These are phyloP conservation scores for Bacidia gigantensis DNA, from an alignment of 495 filamentous ascomycete genomes.

Conservation along the genomic window DNA sequence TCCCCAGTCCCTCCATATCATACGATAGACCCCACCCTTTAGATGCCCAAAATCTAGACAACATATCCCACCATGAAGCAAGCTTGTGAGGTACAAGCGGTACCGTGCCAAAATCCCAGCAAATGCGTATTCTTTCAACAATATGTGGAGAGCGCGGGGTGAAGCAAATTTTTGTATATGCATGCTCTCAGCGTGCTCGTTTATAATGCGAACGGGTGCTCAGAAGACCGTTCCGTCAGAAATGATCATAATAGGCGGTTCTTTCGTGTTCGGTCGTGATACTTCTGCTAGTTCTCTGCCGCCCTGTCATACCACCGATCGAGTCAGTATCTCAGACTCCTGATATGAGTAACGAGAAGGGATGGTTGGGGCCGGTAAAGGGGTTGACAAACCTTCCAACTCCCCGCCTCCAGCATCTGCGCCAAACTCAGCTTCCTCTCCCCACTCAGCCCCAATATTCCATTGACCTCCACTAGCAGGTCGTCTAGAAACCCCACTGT, in stretches of 20 bases:
- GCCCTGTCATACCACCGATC: slow-evolving; percentile 40
- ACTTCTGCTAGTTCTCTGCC: slow-evolving; percentile 93
- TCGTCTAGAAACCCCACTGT: slow-evolving; percentile 57
- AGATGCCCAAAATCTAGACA: too few species aligned
- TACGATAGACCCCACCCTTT: too few species aligned
- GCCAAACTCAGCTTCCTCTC: slow-evolving; percentile 43
- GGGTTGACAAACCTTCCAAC: slow-evolving; percentile 73
- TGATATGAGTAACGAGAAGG: background rate
- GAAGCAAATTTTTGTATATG: too few species aligned
- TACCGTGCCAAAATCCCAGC: too few species aligned
- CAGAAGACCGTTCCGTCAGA: slow-evolving; percentile 96
- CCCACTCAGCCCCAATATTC: slow-evolving; percentile 38
- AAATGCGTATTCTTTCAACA: too few species aligned
- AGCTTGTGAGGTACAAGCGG: too few species aligned
- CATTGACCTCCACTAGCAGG: slow-evolving; percentile 48
- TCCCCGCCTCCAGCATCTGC: slow-evolving; percentile 58
- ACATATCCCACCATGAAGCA: too few species aligned
- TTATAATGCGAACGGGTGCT: too few species aligned
- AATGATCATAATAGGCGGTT: slow-evolving; percentile 90
- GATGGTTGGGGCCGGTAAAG: background rate
- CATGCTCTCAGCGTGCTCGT: too few species aligned
- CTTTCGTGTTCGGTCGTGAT: slow-evolving; percentile 88
- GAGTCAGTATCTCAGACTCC: background rate
- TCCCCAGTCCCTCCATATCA: too few species aligned
- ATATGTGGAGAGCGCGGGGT: too few species aligned